Evolutionary conservation across 106 monocot species (phyloP), one percentile per base, ranked within the genome.

Genomic region (Hemerocallis citrina): DNA sequence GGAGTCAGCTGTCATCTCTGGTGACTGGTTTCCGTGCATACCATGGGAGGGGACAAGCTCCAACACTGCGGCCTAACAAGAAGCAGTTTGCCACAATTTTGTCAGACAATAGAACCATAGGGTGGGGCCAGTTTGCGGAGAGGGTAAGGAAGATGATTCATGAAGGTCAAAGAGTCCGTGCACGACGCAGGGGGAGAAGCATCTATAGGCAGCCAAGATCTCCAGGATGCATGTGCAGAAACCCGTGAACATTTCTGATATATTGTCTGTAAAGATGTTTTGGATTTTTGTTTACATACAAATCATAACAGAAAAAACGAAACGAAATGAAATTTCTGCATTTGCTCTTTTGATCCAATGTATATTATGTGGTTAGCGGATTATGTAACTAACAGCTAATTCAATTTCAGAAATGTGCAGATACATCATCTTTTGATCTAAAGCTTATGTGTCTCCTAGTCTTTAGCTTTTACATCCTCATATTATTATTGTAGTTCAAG

Each of bases 1-100:
- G 92, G 17, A 92, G 92, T 76, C 92, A 92, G 65, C 78, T 92
- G 38, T 88, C 88, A 28, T 85, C 81, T 29, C 74, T 91, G 12
- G 90, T 91, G 17, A 82, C 82, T 22, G 90, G 90, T 2, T 91
- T 68, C 62, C 72, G 90, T 15, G 66, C 69, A 12, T 91, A 91
- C 70, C 86, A 91, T 40, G 90, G 90, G 4, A 30, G 62, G 2
- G 88, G 88, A 16, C 74, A 41, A 19, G 84, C 92, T 62, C 84
- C 92, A 20, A 88, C 77, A 0, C 21, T 93, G 27, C 62, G 84
- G 30, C 92, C 92, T 5, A 82, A 88, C 60, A 84, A 85, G 71
- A 81, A 79, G 68, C 36, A 65, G 22, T 72, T 81, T 13, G 73
- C 84, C 0, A 59, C 62, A 35, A 79, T 93, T 45, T 50, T 93